Conservation (phyloP, 2,329 filamentous ascomycete genomes). For the Coniochaeta pulveracea region DNA sequence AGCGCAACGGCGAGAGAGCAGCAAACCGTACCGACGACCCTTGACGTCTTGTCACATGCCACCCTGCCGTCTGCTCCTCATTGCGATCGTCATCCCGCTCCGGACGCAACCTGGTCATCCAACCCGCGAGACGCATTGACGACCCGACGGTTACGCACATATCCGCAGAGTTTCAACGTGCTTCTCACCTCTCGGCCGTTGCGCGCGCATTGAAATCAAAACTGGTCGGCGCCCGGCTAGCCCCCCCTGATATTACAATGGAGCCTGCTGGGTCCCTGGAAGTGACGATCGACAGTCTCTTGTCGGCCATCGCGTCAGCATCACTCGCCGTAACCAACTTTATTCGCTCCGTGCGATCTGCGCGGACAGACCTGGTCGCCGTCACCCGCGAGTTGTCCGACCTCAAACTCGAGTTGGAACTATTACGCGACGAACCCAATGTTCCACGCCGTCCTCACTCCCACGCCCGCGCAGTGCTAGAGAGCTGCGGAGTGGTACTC, state of each 20-base stretch:
- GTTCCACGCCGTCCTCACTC: conserved; percentile 10
- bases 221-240: not conserved
- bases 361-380: conserved; percentile 13
- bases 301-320: conserved; percentile 12
- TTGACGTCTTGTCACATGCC: too few relatives aligned
- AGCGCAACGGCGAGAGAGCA: too few relatives aligned
- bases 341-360: conserved; percentile 12
- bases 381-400: conserved; percentile 15
- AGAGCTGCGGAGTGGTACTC: conserved; percentile 11
- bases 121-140: too few relatives aligned
- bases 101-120: too few relatives aligned
- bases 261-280: conserved; percentile 1
- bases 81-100: not conserved
- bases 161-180: too few relatives aligned
- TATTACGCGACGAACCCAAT: conserved; percentile 11
- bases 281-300: conserved; percentile 10
- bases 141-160: too few relatives aligned
- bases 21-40: too few relatives aligned
- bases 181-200: not conserved
- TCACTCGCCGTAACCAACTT: conserved; percentile 14
- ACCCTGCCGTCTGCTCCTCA: not conserved
- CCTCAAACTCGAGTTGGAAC: conserved; percentile 13
- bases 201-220: not conserved
- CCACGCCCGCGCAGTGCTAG: conserved; percentile 10
- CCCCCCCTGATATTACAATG: not conserved